A percentile compares a stretch with the other conserved stretches of the same genome.
Conservation (phyloP, 768 basidiomycete genomes). For the Naematelia aurantialba region DNA sequence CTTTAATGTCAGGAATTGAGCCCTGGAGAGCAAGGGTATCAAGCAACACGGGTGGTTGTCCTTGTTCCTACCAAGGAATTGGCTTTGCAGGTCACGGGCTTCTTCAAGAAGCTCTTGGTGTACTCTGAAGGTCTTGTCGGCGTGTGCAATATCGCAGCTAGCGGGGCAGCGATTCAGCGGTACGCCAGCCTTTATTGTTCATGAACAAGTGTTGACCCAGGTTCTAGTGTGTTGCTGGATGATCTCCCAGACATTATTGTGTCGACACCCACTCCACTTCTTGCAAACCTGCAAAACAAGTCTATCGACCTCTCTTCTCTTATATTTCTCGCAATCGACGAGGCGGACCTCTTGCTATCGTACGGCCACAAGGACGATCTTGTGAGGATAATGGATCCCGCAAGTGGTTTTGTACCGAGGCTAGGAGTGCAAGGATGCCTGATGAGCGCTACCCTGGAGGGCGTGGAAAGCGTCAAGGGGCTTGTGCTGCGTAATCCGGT, state of each 20-base stretch:
- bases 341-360: constrained; percentile 93
- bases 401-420: constrained; percentile 56
- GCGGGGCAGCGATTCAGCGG: constrained; percentile 51
- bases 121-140: constrained; percentile 73
- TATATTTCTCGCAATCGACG: constrained; percentile 89
- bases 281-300: constrained; percentile 68
- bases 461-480: constrained; percentile 86
- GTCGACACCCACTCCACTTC: constrained; percentile 69
- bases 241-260: constrained; percentile 77
- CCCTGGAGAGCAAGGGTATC: constrained; percentile 45
- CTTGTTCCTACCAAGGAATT: constrained; percentile 79
- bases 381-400: constrained; percentile 60
- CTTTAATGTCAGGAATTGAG: constrained; percentile 17
- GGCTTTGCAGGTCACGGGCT: constrained; percentile 78
- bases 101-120: constrained; percentile 61
- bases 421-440: constrained; percentile 77
- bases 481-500: constrained; percentile 83
- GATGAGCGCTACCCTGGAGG: constrained; percentile 97
- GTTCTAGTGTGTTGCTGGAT: constrained; percentile 50
- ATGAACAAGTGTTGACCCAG: background rate
- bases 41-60: constrained; percentile 61
- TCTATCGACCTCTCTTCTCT: constrained; percentile 63
- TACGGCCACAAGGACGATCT: constrained; percentile 83
- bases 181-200: constrained; percentile 19
- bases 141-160: constrained; percentile 71